Base-by-base conservation (phyloP, 106 monocot genomes). In the Ottelia alismoides region DNA sequence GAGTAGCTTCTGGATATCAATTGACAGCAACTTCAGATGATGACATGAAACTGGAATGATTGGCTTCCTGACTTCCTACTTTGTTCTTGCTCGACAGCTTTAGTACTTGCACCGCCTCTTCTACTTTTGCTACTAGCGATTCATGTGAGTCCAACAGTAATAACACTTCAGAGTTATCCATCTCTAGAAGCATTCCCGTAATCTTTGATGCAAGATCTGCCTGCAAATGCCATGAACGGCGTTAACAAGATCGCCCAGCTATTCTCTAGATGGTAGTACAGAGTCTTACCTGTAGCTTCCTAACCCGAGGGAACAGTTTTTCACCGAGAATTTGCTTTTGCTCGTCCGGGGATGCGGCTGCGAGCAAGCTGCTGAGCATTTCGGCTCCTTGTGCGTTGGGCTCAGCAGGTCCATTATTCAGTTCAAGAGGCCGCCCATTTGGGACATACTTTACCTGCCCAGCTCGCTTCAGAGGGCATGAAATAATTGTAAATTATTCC, bases 151-250 rank as follows among this genome's bases (percentile, higher is more conserved):
- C 69, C 49, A 85, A 46, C 27, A 85, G 57, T 32, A 70, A 53
- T 19, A 77, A 54, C 63, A 77, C 22, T 49, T 85, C 80, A 6
- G 60, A 66, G 48, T 77, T 77, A 46, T 80, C 85, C 76, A 80
- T 80, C 69, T 84, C 79, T 57, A 84, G 12, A 19, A 84, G 48
- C 78, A 78, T 78, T 47, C 76, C 79, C 6, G 79, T 84, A 45
- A 84, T 84, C 45, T 84, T 84, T 2, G 72, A 68, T 30, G 79
- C 84, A 58, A 79, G 72, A 47, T 84, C 72, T 66, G 54, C 35
- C 84, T 84, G 58, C 49, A n/a, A n/a, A n/a, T n/a, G n/a, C n/a
- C n/a, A 40, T 18, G 28, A 26, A 30, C 20, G 20, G 25, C 16
- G 12, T 30, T 29, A 11, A 29, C n/a, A n/a, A n/a, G 26, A 7